phyloP scores from a whole-genome alignment of 2,329 filamentous ascomycete genomes.

The Fusarium chlamydosporum region DNA sequence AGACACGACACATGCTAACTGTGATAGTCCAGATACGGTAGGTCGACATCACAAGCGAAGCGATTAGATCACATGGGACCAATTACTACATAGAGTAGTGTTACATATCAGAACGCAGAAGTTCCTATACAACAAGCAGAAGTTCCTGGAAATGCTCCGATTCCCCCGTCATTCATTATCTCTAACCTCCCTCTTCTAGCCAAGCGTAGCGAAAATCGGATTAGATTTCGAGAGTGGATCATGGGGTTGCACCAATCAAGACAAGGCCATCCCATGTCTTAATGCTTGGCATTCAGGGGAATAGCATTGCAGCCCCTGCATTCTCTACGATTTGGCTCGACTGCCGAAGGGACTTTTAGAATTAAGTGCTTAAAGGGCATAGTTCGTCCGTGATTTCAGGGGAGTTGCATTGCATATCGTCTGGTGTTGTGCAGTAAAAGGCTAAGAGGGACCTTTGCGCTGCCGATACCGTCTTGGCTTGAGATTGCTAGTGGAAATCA shows the following conservation, averaged over 20 bases:
- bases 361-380: background rate
- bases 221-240: conserved; percentile 1
- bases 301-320: background rate
- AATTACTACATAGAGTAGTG: background rate
- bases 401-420: background rate
- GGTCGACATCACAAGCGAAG: conserved; percentile 1
- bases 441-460: background rate
- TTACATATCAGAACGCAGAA: conserved; percentile 6
- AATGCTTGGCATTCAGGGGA: conserved; percentile 25
- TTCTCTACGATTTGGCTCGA: background rate
- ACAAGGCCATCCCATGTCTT: background rate
- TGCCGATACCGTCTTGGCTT: conserved; percentile 18
- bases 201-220: conserved; percentile 25
- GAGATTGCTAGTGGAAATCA: background rate
- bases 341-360: conserved; percentile 11
- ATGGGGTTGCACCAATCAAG: background rate
- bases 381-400: conserved; percentile 14
- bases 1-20: background rate
- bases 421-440: background rate
- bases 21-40: conserved; percentile 4
- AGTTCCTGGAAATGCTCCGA: conserved; percentile 19
- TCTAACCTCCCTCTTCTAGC: conserved; percentile 22
- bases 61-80: background rate
- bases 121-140: conserved; percentile 20
- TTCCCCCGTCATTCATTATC: conserved; percentile 18